Evolutionary conservation across 495 filamentous ascomycete genomes (phyloP), one percentile per base, ranked within the genome.

Genomic region (Aspergillus bridgeri): DNA sequence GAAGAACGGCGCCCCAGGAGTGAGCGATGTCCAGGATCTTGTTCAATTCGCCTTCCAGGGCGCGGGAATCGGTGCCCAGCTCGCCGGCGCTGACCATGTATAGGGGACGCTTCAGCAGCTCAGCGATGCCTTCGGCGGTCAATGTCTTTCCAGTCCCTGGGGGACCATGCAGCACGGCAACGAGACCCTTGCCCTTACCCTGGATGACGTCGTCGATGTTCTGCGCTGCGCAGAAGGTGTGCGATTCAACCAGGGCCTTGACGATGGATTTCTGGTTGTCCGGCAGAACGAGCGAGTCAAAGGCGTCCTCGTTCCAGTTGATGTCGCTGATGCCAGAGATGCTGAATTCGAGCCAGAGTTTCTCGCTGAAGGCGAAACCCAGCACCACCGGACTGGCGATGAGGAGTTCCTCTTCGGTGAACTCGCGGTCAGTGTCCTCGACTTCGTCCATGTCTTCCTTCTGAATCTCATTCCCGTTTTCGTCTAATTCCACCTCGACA

Each of bases 331-430:
- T 83, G 13, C 89, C 87, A 0, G 87, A 90, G 48, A 97, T 85
- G 20, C 85, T 87, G 63, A 96, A 95, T 71, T 96, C 90, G 0
- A 96, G 82, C 92, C 92, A 97, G 2, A 91, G 75, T 75, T 96
- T 96, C 69, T 96, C 90, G 21, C 80, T 83, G 68, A 96, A 96
- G 9, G 90, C 85, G 64, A 95, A 96, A n/a, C 92, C 92, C n/a
- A 94, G 80, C 0, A 94, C 89, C 5, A 96, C 89, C 0, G 92
- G 91, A n/a, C 86, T 91, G n/a, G 90, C 86, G 42, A 94, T 89
- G 15, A 96, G 80, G 22, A 94, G 86, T 65, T 97, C 90, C 60
- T 93, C 90, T 51, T 94, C 91, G 1, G 80, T 89, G 69, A 95
- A 94, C 23, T 83, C 81, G 7, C 78, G 74, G 23, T 73, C 72